Percentiles rank a stretch among this genome's conserved stretches.
phyloP scores from a whole-genome alignment of 495 filamentous ascomycete species.

The Aspergillus sclerotioniger region DNA sequence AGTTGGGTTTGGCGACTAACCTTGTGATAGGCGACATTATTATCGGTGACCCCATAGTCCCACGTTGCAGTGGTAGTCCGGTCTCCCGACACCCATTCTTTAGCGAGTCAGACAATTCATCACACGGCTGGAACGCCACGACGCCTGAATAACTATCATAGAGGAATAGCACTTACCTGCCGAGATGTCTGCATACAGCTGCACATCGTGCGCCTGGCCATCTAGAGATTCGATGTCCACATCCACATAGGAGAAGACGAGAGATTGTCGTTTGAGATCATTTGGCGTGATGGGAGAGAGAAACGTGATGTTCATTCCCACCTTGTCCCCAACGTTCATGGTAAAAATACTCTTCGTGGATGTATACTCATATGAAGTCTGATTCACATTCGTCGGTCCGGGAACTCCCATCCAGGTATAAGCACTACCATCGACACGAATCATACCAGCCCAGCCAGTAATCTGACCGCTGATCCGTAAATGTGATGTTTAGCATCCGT shows the following conservation, averaged over 20 bases:
- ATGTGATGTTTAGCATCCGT: not conserved
- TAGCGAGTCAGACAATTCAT: slow-evolving; percentile 15
- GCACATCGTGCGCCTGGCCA: slow-evolving; percentile 52
- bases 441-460: slow-evolving; percentile 54
- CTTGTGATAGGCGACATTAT: slow-evolving; percentile 51
- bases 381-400: slow-evolving; percentile 41
- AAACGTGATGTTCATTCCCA: slow-evolving; percentile 57
- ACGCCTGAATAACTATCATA: not conserved
- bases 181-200: slow-evolving; percentile 60
- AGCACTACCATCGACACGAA: slow-evolving; percentile 53
- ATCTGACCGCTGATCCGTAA: slow-evolving; percentile 40
- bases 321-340: slow-evolving; percentile 44
- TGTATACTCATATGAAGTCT: slow-evolving; percentile 55
- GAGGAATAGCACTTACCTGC: slow-evolving; percentile 43
- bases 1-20: slow-evolving; percentile 52
- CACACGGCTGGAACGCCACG: not conserved
- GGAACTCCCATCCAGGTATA: slow-evolving; percentile 59
- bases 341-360: slow-evolving; percentile 58
- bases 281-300: slow-evolving; percentile 56
- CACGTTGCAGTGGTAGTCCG: slow-evolving; percentile 48
- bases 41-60: slow-evolving; percentile 47
- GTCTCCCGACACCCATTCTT: slow-evolving; percentile 61
- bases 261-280: slow-evolving; percentile 54
- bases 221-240: slow-evolving; percentile 54
- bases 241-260: slow-evolving; percentile 55